Base-by-base conservation (phyloP, 345 rosid species). In the Gossypioides kirkii region DNA sequence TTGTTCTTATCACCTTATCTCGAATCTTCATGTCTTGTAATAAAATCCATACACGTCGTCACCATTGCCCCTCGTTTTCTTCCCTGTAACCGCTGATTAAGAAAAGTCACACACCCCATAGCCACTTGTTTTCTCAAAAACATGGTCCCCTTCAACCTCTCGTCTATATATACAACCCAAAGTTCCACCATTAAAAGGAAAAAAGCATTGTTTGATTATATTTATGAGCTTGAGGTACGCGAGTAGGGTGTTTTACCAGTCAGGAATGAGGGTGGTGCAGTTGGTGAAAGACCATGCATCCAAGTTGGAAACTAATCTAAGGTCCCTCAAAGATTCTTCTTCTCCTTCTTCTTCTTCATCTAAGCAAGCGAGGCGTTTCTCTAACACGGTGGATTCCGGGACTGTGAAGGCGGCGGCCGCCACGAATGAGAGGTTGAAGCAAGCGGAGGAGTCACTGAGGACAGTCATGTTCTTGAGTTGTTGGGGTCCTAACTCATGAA, bases 401-500 rank as follows among this genome's bases (percentile, higher is more conserved):
- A 74, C 77, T 3, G 70, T 62, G 41, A 77, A 72, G 58, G 75
- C 78, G n/a, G 79, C 81, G 53, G 76, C 80, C 18, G 78, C 83
- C 59, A 81, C 82, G 73, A 76, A 64, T 25, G 89, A 87, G 75
- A 84, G 77, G 79, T 38, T 75, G 3, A 87, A 82, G 77, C 82
- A 80, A 64, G 84, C 90, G 0, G 93, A 92, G 65, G 96, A 92
- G 71, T 88, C 97, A 38, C 84, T 92, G 0, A 77, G 96, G 72
- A 90, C 87, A 4, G 82, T 92, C 47, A 90, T 92, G 96, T 92
- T 77, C 61, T 82, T 92, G 86, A 90, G 96, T 79, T 92, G 95
- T 56, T 92, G 97, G 97, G 93, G 86, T 79, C 96, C 91, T 32
- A 84, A 79, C 58, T 55, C 38, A 32, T 32, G 38, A 32, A 5